phyloP scores from a whole-genome alignment of 768 basidiomycete species.

The Trametopsis cervina region DNA sequence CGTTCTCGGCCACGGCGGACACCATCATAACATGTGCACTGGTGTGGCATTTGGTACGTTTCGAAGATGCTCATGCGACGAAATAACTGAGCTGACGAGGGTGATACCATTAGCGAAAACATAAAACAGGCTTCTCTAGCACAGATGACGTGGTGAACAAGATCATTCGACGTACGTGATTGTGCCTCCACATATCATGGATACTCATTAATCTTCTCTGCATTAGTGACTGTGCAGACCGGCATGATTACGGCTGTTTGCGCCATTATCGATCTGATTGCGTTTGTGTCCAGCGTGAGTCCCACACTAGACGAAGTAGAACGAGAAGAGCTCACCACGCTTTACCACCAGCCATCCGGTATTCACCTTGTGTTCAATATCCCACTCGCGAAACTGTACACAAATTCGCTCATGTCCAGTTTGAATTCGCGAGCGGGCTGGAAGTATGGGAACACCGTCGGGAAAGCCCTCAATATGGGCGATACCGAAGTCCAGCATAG shows the following conservation, averaged over 20 bases:
- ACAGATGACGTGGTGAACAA: conserved; percentile 37
- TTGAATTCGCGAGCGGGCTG: conserved; percentile 31
- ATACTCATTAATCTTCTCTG: background rate
- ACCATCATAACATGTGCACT: conserved; percentile 36
- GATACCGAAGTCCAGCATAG: conserved; percentile 15
- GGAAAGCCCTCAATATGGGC: conserved; percentile 18
- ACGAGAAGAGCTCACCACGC: background rate
- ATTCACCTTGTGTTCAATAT: conserved; percentile 30
- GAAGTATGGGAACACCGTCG: conserved; percentile 18
- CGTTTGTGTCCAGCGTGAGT: conserved; percentile 26
- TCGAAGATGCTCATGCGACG: no score
- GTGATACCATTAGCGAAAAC: conserved; percentile 24
- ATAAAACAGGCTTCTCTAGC: conserved; percentile 35
- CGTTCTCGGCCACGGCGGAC: conserved; percentile 33
- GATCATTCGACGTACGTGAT: conserved; percentile 34
- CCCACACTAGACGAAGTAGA: background rate
- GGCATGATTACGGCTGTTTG: conserved; percentile 29
- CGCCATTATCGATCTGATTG: conserved; percentile 25
- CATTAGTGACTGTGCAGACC: conserved; percentile 31
- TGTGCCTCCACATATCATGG: background rate
- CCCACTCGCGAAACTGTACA: conserved; percentile 32
- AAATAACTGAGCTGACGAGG: background rate
- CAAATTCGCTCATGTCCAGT: conserved; percentile 32
- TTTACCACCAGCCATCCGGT: conserved; percentile 14
- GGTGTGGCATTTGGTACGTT: conserved; percentile 36